Conservation (phyloP, 192 early-diverging fungal species). For the Geosiphon pyriformis region DNA sequence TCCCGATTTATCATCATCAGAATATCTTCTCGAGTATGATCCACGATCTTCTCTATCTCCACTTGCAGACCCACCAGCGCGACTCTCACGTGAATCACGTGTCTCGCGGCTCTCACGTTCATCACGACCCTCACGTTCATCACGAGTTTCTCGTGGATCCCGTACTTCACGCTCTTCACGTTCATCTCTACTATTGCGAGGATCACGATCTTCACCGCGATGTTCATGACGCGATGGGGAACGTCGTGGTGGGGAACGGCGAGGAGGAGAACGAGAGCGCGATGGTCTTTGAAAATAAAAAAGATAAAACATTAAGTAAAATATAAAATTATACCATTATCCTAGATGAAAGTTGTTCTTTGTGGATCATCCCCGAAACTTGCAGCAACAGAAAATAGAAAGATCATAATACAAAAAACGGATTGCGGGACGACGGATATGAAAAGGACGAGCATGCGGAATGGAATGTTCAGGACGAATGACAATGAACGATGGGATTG, state of each 20-base stretch:
- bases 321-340: not conserved
- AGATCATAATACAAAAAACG: slow-evolving; percentile 14
- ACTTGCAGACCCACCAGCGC: not conserved
- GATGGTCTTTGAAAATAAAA: not conserved
- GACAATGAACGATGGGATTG: not conserved
- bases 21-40: not conserved
- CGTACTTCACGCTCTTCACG: slow-evolving; percentile 1
- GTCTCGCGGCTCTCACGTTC: not conserved
- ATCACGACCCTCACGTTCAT: not conserved
- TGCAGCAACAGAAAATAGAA: slow-evolving; percentile 8
- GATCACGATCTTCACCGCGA: slow-evolving; percentile 10
- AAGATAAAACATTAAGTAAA: not conserved
- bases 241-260: slow-evolving; percentile 6
- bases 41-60: not conserved
- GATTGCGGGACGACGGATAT: slow-evolving; percentile 7
- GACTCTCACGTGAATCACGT: slow-evolving; percentile 7
- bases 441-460: slow-evolving; percentile 1
- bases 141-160: slow-evolving; percentile 6
- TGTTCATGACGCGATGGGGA: slow-evolving; percentile 1
- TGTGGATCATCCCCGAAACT: slow-evolving; percentile 4
- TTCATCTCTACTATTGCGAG: slow-evolving; percentile 1
- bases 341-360: not conserved
- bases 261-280: slow-evolving; percentile 17
- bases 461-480: not conserved
- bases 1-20: slow-evolving; percentile 8